A percentile compares a stretch with the other conserved stretches of the same genome.
These are phyloP conservation scores for Desmodesmus armatus DNA, from an alignment of 139 green algal species.

Conservation along the genomic window DNA sequence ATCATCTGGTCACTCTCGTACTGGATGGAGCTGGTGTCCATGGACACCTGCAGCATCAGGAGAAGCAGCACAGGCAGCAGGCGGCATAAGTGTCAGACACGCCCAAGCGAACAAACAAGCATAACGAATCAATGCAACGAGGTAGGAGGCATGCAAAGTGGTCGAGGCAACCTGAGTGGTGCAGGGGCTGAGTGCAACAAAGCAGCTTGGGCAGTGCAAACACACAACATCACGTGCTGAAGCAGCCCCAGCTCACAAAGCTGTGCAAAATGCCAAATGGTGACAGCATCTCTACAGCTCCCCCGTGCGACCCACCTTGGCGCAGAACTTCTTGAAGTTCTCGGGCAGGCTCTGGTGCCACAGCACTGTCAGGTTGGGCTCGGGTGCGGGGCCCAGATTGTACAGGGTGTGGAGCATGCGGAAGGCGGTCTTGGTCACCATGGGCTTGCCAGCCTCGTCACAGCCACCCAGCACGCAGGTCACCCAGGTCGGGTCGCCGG, in stretches of 20 bases:
- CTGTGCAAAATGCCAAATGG: neutral
- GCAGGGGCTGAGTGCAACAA: no score
- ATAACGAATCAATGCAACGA: neutral
- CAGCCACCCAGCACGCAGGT: constrained; percentile 75
- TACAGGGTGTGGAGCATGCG: constrained; percentile 74
- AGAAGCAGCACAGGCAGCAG: neutral
- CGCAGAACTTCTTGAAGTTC: constrained; percentile 78
- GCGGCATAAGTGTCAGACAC: neutral
- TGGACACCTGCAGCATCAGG: constrained; percentile 48
- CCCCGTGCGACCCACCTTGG: no score
- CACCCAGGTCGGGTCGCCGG: constrained; percentile 84
- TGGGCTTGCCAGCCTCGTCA: constrained; percentile 54
- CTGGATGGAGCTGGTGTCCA: constrained; percentile 77
- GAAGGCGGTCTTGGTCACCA: constrained; percentile 84
- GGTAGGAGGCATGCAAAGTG: neutral
- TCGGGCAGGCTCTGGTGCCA: constrained; percentile 69
- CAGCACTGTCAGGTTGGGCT: constrained; percentile 85
- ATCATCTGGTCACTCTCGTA: constrained; percentile 81
- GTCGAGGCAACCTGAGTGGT: no score
- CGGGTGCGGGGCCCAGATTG: constrained; percentile 78
- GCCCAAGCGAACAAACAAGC: neutral
- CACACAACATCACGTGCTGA: no score
- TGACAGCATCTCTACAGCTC: neutral
- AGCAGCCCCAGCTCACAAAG: no score
- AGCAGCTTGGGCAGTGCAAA: no score